phyloP scores from a whole-genome alignment of 2,329 filamentous ascomycete genomes.

The Xylaria sp. region DNA sequence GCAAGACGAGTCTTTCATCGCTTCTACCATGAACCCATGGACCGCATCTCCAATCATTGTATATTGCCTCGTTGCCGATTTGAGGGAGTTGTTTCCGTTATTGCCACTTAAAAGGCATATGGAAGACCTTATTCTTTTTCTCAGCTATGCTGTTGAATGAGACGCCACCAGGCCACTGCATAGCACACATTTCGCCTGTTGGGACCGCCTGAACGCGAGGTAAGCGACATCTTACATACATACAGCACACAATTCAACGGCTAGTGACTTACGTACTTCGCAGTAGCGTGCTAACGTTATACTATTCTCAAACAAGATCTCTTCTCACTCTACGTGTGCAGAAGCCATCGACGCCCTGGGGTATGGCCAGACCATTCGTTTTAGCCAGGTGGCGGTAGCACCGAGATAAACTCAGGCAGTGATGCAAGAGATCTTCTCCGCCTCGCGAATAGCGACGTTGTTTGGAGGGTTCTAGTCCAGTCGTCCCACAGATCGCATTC shows the following conservation, averaged over 20 bases:
- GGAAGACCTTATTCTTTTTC: constrained; percentile 20
- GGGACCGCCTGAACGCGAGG: not conserved
- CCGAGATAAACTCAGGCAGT: not conserved
- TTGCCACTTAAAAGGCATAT: not conserved
- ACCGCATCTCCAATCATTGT: not conserved
- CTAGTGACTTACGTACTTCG: not conserved
- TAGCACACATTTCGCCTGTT: not conserved
- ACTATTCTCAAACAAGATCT: not conserved
- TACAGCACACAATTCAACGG: constrained; percentile 20
- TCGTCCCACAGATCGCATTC: constrained; percentile 21
- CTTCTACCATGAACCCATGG: not conserved
- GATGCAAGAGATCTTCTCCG: not conserved
- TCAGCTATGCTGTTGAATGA: constrained; percentile 19
- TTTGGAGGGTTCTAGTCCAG: constrained; percentile 14
- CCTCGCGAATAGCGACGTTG: constrained; percentile 2
- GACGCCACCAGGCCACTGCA: constrained; percentile 22
- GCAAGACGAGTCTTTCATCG: not conserved
- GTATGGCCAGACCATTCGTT: constrained; percentile 2
- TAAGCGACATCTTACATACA: constrained; percentile 8
- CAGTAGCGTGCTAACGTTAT: not conserved
- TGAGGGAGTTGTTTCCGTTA: constrained; percentile 3
- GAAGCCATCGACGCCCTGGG: not conserved
- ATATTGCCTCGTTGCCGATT: not conserved
- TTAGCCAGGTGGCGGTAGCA: not conserved
- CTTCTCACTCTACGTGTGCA: not conserved